Conservation (phyloP, 805 yeast genomes). For the Nakazawaea peltata region DNA sequence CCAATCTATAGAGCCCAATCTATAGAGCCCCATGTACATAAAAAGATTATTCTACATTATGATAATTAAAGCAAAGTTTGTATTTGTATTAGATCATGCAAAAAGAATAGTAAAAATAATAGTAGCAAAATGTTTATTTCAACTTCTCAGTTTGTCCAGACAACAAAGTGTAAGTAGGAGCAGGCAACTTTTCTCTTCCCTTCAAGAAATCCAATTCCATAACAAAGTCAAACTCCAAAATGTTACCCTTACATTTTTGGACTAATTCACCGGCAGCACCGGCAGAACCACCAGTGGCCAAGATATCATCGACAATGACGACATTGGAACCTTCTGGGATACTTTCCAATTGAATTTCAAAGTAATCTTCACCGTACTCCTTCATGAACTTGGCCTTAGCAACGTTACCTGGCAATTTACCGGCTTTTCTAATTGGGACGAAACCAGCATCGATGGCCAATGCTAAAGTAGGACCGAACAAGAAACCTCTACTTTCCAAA, state of each 20-base stretch:
- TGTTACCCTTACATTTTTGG: conserved; percentile 54
- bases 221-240: conserved; percentile 77
- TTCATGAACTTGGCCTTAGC: conserved; percentile 67
- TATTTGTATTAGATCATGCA: too few species aligned
- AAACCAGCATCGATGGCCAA: conserved; percentile 84
- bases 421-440: conserved; percentile 91
- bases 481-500: conserved; percentile 92
- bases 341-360: conserved; percentile 81
- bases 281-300: conserved; percentile 98
- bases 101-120: too few species aligned
- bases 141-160: conserved; percentile 66
- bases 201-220: conserved; percentile 93
- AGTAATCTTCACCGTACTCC: conserved; percentile 88
- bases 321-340: conserved; percentile 77
- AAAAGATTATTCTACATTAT: background rate
- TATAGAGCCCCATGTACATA: background rate
- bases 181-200: conserved; percentile 81
- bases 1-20: too few species aligned
- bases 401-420: conserved; percentile 87
- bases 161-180: conserved; percentile 85
- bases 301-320: conserved; percentile 87
- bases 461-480: conserved; percentile 94
- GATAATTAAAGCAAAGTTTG: background rate
- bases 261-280: conserved; percentile 87
- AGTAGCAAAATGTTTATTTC: conserved; percentile 12